Conservation (phyloP, 2,329 filamentous ascomycete genomes). For the Penicillium decumbens region DNA sequence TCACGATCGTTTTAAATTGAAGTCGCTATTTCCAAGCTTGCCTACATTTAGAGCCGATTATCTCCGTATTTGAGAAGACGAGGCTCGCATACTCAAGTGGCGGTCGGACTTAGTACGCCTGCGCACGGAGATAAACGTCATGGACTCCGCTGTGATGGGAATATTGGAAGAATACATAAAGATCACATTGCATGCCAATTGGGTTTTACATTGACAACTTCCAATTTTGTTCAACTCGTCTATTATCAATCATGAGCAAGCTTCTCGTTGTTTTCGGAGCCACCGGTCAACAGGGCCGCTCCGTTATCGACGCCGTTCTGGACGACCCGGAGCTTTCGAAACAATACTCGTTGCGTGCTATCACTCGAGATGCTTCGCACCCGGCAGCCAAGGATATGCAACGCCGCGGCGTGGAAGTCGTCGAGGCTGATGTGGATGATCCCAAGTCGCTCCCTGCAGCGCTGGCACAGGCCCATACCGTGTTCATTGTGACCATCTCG, state of each 20-base stretch:
- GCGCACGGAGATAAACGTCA: background rate
- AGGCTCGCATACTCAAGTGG: no score
- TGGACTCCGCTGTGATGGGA: background rate
- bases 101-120: no score
- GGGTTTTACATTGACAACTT: background rate
- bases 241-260: conserved; percentile 19
- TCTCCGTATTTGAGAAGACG: no score
- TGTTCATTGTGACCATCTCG: conserved; percentile 49
- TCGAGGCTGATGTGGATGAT: conserved; percentile 51
- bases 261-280: conserved; percentile 54
- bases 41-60: no score
- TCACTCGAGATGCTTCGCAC: conserved; percentile 50
- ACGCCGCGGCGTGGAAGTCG: conserved; percentile 49
- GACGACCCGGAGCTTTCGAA: conserved; percentile 43
- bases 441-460: conserved; percentile 40
- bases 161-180: background rate
- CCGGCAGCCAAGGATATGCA: conserved; percentile 45
- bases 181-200: background rate
- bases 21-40: no score
- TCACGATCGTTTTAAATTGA: no score
- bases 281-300: conserved; percentile 59
- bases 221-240: background rate
- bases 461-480: conserved; percentile 44
- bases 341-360: conserved; percentile 51
- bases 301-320: conserved; percentile 47